These are phyloP conservation scores for Lichenothelia convexa DNA, from an alignment of 495 filamentous ascomycete species.

Conservation along the genomic window DNA sequence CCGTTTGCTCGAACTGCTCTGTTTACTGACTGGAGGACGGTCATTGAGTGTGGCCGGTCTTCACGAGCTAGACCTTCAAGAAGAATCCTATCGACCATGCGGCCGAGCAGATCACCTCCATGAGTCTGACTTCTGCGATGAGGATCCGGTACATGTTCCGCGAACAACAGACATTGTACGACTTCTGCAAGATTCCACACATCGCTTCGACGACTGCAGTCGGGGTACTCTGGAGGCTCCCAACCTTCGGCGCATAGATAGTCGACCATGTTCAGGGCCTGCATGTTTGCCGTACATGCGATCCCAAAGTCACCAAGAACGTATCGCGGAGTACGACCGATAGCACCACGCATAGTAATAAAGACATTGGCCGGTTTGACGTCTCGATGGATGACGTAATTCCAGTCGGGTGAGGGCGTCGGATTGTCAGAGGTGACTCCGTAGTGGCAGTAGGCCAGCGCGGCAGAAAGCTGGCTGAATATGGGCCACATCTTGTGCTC, in stretches of 20 bases:
- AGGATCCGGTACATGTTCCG: not conserved
- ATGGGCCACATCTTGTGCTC: conserved; percentile 8
- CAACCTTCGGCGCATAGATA: not conserved
- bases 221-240: not conserved
- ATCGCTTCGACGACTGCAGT: not conserved
- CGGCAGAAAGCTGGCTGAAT: conserved; percentile 5
- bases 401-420: conserved; percentile 4
- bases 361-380: conserved; percentile 11
- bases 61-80: too few relatives aligned
- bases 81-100: too few relatives aligned
- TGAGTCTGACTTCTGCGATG: too few relatives aligned
- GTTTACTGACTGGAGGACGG: too few relatives aligned
- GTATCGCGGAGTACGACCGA: conserved; percentile 1
- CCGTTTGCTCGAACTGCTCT: too few relatives aligned
- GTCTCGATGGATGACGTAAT: conserved; percentile 12
- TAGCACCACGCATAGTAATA: too few relatives aligned
- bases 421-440: conserved; percentile 1
- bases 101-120: too few relatives aligned
- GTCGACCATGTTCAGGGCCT: too few relatives aligned
- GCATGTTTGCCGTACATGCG: too few relatives aligned
- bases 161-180: not conserved
- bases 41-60: too few relatives aligned
- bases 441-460: conserved; percentile 8
- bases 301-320: conserved; percentile 15
- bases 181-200: not conserved